Evolutionary conservation across 164 flowering plant genomes (phyloP).

Genomic region (Magnolia kwangsiensis): DNA sequence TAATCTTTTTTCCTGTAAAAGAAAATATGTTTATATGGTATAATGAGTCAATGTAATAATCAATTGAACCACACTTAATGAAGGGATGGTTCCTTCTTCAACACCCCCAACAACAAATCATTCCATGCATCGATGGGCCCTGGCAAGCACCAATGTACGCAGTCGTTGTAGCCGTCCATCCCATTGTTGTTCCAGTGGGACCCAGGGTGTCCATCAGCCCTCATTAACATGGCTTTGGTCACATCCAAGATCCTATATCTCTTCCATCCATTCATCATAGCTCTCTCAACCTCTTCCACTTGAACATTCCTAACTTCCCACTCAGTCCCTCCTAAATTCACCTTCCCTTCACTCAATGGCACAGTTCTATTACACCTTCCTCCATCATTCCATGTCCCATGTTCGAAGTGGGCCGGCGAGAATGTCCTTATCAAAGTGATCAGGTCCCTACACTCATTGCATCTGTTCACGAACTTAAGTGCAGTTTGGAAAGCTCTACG

Average conservation of each 20-base stretch:
- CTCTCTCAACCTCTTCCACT: conserved; percentile 47
- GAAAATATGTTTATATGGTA: no score
- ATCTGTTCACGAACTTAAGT: conserved; percentile 35
- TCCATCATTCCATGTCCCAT: conserved; percentile 73
- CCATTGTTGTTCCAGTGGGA: conserved; percentile 57
- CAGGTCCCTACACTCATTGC: conserved; percentile 37
- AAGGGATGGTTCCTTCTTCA: conserved; percentile 11
- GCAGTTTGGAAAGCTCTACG: conserved; percentile 29
- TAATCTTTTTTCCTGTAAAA: no score
- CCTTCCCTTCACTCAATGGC: conserved; percentile 34
- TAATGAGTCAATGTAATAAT: no score
- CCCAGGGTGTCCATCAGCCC: conserved; percentile 92
- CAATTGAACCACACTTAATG: not conserved
- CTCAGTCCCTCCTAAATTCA: conserved; percentile 25
- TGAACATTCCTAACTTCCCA: conserved; percentile 56
- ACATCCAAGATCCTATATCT: conserved; percentile 59
- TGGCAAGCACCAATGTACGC: conserved; percentile 92
- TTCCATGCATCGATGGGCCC: conserved; percentile 91
- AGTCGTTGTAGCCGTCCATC: conserved; percentile 72
- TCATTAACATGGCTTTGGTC: conserved; percentile 76
- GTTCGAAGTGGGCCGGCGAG: conserved; percentile 82
- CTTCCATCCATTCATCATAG: conserved; percentile 32
- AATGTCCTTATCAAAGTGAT: conserved; percentile 67
- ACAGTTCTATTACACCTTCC: conserved; percentile 65
- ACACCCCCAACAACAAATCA: conserved; percentile 48